A percentile compares a stretch with the other conserved stretches of the same genome.
Conservation (phyloP, 2,329 filamentous ascomycete genomes). For the Trichophyton mentagrophytes region DNA sequence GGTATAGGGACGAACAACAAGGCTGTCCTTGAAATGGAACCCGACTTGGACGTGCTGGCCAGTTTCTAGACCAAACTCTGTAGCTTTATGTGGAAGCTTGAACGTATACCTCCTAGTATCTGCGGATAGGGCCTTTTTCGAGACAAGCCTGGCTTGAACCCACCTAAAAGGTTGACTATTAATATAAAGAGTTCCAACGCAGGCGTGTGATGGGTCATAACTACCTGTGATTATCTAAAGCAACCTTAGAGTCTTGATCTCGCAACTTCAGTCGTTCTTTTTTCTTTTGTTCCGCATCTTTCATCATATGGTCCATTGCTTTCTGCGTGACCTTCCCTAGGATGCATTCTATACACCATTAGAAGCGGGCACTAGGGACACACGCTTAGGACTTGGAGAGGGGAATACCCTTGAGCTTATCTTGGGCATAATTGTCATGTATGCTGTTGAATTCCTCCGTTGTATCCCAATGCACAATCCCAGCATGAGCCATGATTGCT, state of each 20-base stretch:
- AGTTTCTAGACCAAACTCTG: slow-evolving; percentile 37
- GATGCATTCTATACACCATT: slow-evolving; percentile 32
- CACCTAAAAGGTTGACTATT: slow-evolving; percentile 21
- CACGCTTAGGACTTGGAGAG: neutral
- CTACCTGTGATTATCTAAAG: slow-evolving; percentile 26
- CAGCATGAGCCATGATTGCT: slow-evolving; percentile 39
- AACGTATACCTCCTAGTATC: slow-evolving; percentile 40
- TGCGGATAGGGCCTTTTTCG: slow-evolving; percentile 29
- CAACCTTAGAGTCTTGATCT: slow-evolving; percentile 21
- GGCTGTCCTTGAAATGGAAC: slow-evolving; percentile 40
- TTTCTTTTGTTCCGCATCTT: slow-evolving; percentile 30
- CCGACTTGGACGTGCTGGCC: slow-evolving; percentile 43
- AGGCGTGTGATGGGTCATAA: neutral
- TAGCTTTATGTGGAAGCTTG: slow-evolving; percentile 27
- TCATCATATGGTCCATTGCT: slow-evolving; percentile 35
- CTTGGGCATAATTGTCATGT: slow-evolving; percentile 40
- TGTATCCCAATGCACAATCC: slow-evolving; percentile 38
- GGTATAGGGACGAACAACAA: slow-evolving; percentile 41
- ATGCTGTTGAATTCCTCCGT: slow-evolving; percentile 39
- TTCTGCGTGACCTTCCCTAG: slow-evolving; percentile 40
- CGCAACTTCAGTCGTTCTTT: slow-evolving; percentile 25
- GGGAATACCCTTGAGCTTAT: slow-evolving; percentile 34
- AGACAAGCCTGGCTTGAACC: slow-evolving; percentile 33
- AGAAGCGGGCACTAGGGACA: neutral
- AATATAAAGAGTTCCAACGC: neutral